Base-by-base conservation (phyloP, 306 rosid genomes). In the Rosa multiflora region DNA sequence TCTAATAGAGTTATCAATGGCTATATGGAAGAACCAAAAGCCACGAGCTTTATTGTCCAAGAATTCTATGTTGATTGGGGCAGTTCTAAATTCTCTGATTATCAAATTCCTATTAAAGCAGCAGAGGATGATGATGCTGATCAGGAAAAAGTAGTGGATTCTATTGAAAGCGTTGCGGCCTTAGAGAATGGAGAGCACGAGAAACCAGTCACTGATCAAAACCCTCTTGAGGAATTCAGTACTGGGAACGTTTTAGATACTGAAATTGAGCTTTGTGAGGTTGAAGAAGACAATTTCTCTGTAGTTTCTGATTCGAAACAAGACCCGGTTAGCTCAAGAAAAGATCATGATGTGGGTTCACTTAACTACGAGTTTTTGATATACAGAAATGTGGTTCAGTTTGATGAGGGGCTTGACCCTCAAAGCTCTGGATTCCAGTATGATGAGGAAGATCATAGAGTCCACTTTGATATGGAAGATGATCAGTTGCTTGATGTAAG, bases 11-110 rank as follows among this genome's bases (percentile, higher is more conserved):
- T 69, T 68, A 77, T 81, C 9, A 82, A 88, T 67, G 79, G 79
- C 37, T 85, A 84, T 78, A 61, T 92, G 10, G 89, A 90, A 79
- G 89, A 86, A n/a, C 92, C 91, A 43, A 87, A 82, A 63, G 4
- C 81, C 43, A 62, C 81, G 61, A 85, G 78, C 78, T 88, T 92
- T 70, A 76, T 78, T 18, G 83, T 87, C 52, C 87, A 83, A 75
- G 89, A 89, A n/a, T 81, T 83, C n/a, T 86, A 76, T 71, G 56
- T 73, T 67, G 85, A 80, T 80, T 83, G 90, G 29, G 55, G 78
- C 23, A 83, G 77, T 75, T 70, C 78, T 49, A 4, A 52, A 17
- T 5, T 70, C 73, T 73, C 86, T 26, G 70, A 63, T 52, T 48
- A 78, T 71, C 23, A 77, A 64, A 23, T 53, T 53, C 26, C 69